Conservation (phyloP, 202 grass and related monocot species). For the Schoenoplectus tabernaemontani region DNA sequence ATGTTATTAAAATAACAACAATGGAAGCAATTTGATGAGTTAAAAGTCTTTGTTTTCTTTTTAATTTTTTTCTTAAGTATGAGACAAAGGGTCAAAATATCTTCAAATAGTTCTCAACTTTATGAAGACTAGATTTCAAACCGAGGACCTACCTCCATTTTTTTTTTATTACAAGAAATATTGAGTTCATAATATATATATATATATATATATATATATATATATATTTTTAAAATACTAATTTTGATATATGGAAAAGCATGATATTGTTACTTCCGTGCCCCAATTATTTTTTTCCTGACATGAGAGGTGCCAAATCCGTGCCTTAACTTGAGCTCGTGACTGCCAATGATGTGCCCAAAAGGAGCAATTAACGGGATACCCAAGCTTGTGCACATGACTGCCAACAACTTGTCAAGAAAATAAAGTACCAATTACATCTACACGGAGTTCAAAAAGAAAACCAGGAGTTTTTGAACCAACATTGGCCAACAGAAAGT, state of each 20-base stretch:
- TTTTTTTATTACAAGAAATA: too few relatives aligned
- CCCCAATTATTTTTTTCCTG: background rate
- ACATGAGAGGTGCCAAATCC: background rate
- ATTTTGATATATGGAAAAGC: background rate
- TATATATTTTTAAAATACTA: too few relatives aligned
- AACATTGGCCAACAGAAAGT: background rate
- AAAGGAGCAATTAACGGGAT: background rate
- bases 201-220: too few relatives aligned
- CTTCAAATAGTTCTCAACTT: too few relatives aligned
- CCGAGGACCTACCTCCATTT: too few relatives aligned
- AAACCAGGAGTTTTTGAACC: background rate
- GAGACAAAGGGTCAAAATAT: background rate
- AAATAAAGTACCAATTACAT: background rate
- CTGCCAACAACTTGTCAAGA: background rate
- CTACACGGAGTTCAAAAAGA: background rate
- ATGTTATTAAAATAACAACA: background rate
- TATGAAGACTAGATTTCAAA: too few relatives aligned
- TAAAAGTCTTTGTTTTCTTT: background rate
- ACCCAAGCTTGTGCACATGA: background rate
- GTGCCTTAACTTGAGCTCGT: background rate
- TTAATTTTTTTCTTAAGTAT: background rate
- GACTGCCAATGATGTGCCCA: background rate
- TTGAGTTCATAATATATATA: too few relatives aligned
- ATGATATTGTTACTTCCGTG: background rate
- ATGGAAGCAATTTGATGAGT: background rate